phyloP scores from a whole-genome alignment of 306 rosid genomes.

The Medicago arabica region DNA sequence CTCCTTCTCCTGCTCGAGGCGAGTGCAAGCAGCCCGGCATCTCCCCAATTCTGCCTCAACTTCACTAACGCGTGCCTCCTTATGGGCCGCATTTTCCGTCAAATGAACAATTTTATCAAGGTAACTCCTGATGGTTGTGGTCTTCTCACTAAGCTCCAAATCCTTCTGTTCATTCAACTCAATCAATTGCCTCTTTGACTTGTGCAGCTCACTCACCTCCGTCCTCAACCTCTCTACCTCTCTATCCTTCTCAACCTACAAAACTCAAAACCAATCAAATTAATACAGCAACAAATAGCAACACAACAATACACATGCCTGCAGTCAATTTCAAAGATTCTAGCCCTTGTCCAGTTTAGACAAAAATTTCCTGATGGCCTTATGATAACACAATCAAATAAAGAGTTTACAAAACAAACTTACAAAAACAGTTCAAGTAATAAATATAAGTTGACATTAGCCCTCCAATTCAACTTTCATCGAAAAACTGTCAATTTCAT shows the following conservation, averaged over 20 bases:
- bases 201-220: constrained; percentile 79
- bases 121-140: constrained; percentile 71
- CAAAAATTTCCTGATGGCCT: neutral
- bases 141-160: constrained; percentile 78
- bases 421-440: neutral
- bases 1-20: constrained; percentile 93
- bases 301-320: neutral
- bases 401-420: neutral
- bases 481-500: too few species aligned
- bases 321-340: neutral
- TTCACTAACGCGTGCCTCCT: constrained; percentile 79
- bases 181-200: constrained; percentile 83
- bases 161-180: constrained; percentile 74
- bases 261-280: constrained; percentile 14
- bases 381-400: neutral
- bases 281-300: constrained; percentile 1
- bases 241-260: constrained; percentile 85
- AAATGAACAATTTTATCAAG: constrained; percentile 84
- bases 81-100: constrained; percentile 71
- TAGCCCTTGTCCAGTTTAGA: neutral
- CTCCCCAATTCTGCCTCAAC: constrained; percentile 74
- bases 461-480: neutral
- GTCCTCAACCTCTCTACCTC: constrained; percentile 79
- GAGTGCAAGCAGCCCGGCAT: constrained; percentile 65
- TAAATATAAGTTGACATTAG: neutral